Base-by-base conservation (phyloP, 2,329 filamentous ascomycete species). In the Fusarium domesticum region DNA sequence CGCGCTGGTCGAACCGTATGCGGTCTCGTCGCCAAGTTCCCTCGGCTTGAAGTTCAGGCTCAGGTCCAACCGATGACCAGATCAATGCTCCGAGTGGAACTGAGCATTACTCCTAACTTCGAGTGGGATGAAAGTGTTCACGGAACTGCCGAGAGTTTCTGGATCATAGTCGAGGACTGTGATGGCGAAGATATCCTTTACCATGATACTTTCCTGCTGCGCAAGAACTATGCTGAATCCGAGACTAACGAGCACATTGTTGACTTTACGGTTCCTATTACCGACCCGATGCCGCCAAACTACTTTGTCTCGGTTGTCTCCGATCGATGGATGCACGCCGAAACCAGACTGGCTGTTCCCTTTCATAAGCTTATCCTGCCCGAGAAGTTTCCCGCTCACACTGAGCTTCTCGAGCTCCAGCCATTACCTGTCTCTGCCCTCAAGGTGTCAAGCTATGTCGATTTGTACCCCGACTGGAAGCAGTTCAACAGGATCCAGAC, bases 401-500 rank as follows among this genome's bases (percentile, higher is more conserved):
- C 93, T 0, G 90, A 89, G 50, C 76, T 97, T 35, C 78, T 97
- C 17, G 91, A 97, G 61, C 77, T 98, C 57, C 93, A 98, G 63
- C 88, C 91, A 17, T 76, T 97, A 18, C 91, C 92, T 1, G 85
- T 96, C 19, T 83, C 89, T 35, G 91, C 92, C 1, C 71, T 98
- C 43, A 97, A 97, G 75, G 80, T 81, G 16, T 83, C 87, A 50
- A 90, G 95, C 50, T 96, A 87, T 60, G 78, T 86, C 47, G 77
- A 80, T 18, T 71, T 98, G 16, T 98, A 96, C 63, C 83, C 88
- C 4, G 76, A 85, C 20, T 95, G 89, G 83, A 78, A 83, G 43
- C 83, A 87, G 51, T 98, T 98, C 76, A 98, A 98, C 73, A 93
- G 93, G 65, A 87, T 98, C 11, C 95, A 98, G 68, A 96, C 93